Base-by-base conservation (phyloP, 331 rosid species). In the Prunus yedoensis region DNA sequence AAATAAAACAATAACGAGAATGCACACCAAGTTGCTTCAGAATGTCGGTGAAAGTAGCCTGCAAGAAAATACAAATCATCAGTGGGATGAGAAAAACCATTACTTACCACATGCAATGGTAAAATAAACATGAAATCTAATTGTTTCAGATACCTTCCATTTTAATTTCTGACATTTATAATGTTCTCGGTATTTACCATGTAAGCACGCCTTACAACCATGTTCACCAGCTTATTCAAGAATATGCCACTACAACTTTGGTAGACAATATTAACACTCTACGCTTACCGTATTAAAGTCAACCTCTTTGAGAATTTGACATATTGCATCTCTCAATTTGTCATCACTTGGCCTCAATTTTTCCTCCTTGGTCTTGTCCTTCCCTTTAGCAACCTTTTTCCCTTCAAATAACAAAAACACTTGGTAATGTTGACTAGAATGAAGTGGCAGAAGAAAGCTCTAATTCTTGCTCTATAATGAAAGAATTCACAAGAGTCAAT, bases 1-100 rank as follows among this genome's bases (percentile, higher is more conserved):
- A 35, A 11, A 18, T 5, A 10, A 46, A 54, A 61, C 10, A 78
- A 21, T 0, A 75, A 60, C 17, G 25, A 75, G 21, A 43, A 43
- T 43, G 78, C 84, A 20, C 81, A 94, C 98, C 98, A 5, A 94
- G 96, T 78, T 79, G 87, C 88, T 89, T 91, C 87, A 94, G 92
- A 81, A 94, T 94, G 87, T 94, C 99, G 0, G 97, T 94, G 85
- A 94, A 94, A 68, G 99, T 94, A 59, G 99, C 99, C 99, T 94
- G 93, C 97, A 79, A 66, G 45, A 69, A 69, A 21, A 77, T 17
- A 16, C 14, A 35, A 74, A 11, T 13, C n/a, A 51, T 60, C 23
- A 59, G 77, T 5, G 67, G 14, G 9, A 16, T 13, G 27, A 57
- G 53, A 41, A 59, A 46, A 74, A 28, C 11, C 16, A 20, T 27